Evolutionary conservation across 2,329 filamentous ascomycete genomes (phyloP).

Genomic region (Ophiocordyceps robertsii): DNA sequence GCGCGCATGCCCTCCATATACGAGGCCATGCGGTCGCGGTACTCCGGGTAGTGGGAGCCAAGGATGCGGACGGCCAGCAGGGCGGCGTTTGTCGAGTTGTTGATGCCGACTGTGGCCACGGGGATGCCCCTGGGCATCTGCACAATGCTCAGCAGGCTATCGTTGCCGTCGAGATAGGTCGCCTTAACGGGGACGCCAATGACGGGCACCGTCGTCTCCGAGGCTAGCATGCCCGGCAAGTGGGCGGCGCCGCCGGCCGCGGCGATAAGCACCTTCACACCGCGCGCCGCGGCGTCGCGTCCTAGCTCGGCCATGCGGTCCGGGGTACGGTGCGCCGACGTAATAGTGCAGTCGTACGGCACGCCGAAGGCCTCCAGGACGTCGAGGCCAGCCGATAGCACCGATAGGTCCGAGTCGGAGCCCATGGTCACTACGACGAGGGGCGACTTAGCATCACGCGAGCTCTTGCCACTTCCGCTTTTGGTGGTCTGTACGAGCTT

Average conservation of each 20-base stretch:
- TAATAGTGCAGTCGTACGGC: constrained; percentile 60
- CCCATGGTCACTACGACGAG: constrained; percentile 73
- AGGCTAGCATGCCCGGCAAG: constrained; percentile 62
- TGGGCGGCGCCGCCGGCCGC: constrained; percentile 64
- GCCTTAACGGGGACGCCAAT: constrained; percentile 69
- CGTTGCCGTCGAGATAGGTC: constrained; percentile 56
- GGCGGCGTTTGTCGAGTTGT: constrained; percentile 67
- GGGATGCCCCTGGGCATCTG: constrained; percentile 49
- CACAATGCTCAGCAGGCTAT: constrained; percentile 59
- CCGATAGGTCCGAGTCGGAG: constrained; percentile 62
- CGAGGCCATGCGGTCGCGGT: constrained; percentile 42
- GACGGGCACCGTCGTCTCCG: constrained; percentile 58
- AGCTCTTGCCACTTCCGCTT: constrained; percentile 7
- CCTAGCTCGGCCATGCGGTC: constrained; percentile 56
- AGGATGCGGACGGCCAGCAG: constrained; percentile 58
- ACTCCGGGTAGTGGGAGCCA: constrained; percentile 39
- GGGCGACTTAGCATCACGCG: constrained; percentile 24
- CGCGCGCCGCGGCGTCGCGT: constrained; percentile 45
- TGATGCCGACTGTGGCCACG: constrained; percentile 64
- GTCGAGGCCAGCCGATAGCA: constrained; percentile 52
- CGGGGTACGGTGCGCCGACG: constrained; percentile 67
- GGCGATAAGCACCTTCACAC: constrained; percentile 62
- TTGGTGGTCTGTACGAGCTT: not conserved
- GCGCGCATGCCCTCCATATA: constrained; percentile 51
- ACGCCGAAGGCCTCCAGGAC: constrained; percentile 58